Percentiles rank a stretch among this genome's conserved stretches.
Conservation (phyloP, 805 yeast genomes). For the Nakazawaea sp. region DNA sequence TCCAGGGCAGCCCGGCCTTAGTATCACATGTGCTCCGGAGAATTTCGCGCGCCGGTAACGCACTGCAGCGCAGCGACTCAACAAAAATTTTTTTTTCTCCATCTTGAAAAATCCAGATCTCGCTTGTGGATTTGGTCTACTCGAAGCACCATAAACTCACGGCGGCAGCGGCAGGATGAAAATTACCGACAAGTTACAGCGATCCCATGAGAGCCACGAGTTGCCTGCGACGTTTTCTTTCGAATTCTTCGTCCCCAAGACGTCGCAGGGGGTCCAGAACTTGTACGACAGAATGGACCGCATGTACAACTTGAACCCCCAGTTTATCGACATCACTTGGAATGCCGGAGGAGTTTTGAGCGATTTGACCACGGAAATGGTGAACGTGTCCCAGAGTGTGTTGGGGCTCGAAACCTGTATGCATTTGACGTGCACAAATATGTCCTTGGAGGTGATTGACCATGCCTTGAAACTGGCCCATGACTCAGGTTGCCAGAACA, state of each 20-base stretch:
- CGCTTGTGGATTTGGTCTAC: no score
- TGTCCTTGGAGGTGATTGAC: conserved; percentile 77
- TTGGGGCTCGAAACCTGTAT: conserved; percentile 93
- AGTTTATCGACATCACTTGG: conserved; percentile 96
- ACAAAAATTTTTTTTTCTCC: no score
- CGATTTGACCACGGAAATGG: conserved; percentile 83
- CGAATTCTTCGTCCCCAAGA: conserved; percentile 96
- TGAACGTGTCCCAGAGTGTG: conserved; percentile 82
- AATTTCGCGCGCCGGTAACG: no score
- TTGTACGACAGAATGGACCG: conserved; percentile 95
- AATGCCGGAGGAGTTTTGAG: conserved; percentile 93
- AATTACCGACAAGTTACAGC: conserved; percentile 36
- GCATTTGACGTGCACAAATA: conserved; percentile 96
- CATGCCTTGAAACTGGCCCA: conserved; percentile 81
- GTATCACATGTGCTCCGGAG: no score
- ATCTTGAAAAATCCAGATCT: no score
- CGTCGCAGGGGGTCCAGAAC: conserved; percentile 94
- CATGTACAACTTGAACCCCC: conserved; percentile 88
- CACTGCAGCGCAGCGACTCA: no score
- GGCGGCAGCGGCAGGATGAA: conserved; percentile 30
- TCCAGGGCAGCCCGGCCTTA: no score
- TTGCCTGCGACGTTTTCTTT: conserved; percentile 74
- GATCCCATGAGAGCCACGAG: conserved; percentile 26
- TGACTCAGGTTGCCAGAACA: conserved; percentile 90
- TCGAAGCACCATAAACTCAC: no score